These are phyloP conservation scores for Gnomoniopsis smithogilvyi DNA, from an alignment of 2,329 filamentous ascomycete genomes.

Conservation along the genomic window DNA sequence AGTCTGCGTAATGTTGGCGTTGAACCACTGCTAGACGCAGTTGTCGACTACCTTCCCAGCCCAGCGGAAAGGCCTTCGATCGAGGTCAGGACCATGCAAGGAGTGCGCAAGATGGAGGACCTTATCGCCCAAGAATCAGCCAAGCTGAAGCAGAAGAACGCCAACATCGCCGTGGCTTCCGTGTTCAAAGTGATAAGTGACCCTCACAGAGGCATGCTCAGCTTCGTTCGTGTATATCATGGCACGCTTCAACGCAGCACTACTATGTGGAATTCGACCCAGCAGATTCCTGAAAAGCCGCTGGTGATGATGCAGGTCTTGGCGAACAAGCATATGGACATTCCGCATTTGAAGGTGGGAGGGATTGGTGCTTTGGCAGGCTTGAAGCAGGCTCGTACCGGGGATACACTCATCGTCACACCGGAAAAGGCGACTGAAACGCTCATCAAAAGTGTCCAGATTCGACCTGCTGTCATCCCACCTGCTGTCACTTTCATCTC, in stretches of 20 bases:
- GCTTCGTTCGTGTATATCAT: slow-evolving; percentile 90
- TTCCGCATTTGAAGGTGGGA: slow-evolving; percentile 74
- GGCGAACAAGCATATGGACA: slow-evolving; percentile 80
- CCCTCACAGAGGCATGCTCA: slow-evolving; percentile 77
- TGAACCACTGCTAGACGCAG: slow-evolving; percentile 83
- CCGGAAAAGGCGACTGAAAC: slow-evolving; percentile 61
- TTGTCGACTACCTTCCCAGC: slow-evolving; percentile 82
- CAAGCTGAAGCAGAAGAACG: slow-evolving; percentile 32
- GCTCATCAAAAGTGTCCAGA: slow-evolving; percentile 70
- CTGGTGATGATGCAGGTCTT: slow-evolving; percentile 86
- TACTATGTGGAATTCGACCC: slow-evolving; percentile 81
- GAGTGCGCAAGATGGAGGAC: slow-evolving; percentile 44
- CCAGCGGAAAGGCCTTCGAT: slow-evolving; percentile 78
- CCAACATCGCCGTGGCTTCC: slow-evolving; percentile 51
- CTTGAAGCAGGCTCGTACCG: slow-evolving; percentile 86
- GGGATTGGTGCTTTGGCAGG: slow-evolving; percentile 94
- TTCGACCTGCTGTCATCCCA: slow-evolving; percentile 84
- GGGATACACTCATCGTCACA: slow-evolving; percentile 84
- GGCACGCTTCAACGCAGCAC: slow-evolving; percentile 73
- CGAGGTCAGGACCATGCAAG: slow-evolving; percentile 65
- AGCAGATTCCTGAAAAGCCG: slow-evolving; percentile 74
- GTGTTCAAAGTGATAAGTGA: slow-evolving; percentile 97
- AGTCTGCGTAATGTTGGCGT: slow-evolving; percentile 94
- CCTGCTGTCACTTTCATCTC: slow-evolving; percentile 97
- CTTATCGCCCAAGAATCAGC: slow-evolving; percentile 32